Percentiles rank a stretch among this genome's conserved stretches.
These are phyloP conservation scores for Stephania yunnanensis DNA, from an alignment of 164 flowering plant species.

Conservation along the genomic window DNA sequence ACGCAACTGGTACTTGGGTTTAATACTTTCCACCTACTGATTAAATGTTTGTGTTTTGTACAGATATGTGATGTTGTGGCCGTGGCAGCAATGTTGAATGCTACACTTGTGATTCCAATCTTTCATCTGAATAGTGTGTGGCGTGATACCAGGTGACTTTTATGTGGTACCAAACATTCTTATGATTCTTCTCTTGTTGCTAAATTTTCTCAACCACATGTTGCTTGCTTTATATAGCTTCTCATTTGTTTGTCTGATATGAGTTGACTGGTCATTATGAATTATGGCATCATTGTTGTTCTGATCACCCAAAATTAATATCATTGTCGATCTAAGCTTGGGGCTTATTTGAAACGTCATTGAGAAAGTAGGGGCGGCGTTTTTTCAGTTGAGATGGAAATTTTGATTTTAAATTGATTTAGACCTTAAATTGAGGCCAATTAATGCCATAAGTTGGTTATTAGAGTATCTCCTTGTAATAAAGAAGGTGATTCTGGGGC, in stretches of 20 bases:
- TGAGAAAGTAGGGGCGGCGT: not conserved
- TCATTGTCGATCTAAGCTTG: not conserved
- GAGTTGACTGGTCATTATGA: not conserved
- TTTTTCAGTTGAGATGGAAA: not conserved
- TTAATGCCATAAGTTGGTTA: not conserved
- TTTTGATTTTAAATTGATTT: not conserved
- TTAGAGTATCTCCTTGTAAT: not conserved
- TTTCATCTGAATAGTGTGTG: slow-evolving; percentile 82
- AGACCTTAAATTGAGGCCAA: not conserved
- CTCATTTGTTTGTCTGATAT: not conserved
- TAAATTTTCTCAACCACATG: not conserved
- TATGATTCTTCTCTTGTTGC: not conserved
- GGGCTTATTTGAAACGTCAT: not conserved
- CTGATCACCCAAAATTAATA: not conserved
- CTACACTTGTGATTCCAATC: slow-evolving; percentile 72
- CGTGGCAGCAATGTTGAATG: slow-evolving; percentile 72
- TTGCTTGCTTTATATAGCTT: not conserved
- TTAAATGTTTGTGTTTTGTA: slow-evolving; percentile 5
- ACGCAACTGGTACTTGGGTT: not conserved
- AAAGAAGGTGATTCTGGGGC: not conserved
- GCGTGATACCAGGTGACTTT: slow-evolving; percentile 71
- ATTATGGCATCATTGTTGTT: not conserved
- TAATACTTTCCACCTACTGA: slow-evolving; percentile 2
- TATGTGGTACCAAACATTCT: not conserved
- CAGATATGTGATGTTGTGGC: slow-evolving; percentile 90